phyloP scores from a whole-genome alignment of 805 yeast genomes.

The Pichia scutulata region DNA sequence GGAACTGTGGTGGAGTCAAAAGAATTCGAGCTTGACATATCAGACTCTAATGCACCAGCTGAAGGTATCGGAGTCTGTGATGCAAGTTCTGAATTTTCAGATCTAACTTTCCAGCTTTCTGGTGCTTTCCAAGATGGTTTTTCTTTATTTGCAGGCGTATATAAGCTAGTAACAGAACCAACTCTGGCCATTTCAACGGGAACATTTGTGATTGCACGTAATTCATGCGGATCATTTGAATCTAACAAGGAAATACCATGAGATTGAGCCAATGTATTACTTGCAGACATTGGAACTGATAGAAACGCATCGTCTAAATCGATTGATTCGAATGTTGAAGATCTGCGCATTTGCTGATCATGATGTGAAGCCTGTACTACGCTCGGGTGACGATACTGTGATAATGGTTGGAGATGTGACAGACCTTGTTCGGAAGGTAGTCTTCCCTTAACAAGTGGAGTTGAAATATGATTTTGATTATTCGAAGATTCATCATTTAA shows the following conservation, averaged over 20 bases:
- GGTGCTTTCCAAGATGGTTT: constrained; percentile 44
- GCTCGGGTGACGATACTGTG: constrained; percentile 1
- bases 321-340: not conserved
- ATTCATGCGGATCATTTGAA: constrained; percentile 15
- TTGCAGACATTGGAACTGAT: constrained; percentile 12
- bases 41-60: not conserved
- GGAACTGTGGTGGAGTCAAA: not conserved
- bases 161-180: constrained; percentile 18
- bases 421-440: not conserved
- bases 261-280: constrained; percentile 10
- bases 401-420: constrained; percentile 1
- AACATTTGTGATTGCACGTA: constrained; percentile 16
- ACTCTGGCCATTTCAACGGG: constrained; percentile 17
- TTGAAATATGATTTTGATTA: not conserved
- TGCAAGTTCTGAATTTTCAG: constrained; percentile 12
- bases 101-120: constrained; percentile 54
- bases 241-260: constrained; percentile 21
- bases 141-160: constrained; percentile 4
- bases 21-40: not conserved
- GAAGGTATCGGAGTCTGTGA: not conserved
- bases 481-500: not conserved
- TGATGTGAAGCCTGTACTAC: not conserved
- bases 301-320: not conserved
- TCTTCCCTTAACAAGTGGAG: not conserved
- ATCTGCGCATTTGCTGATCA: not conserved